Percentiles rank a stretch among this genome's conserved stretches.
Evolutionary conservation across 1,284 basidiomycete genomes (phyloP).

Genomic region (Porogramme epimiltina): DNA sequence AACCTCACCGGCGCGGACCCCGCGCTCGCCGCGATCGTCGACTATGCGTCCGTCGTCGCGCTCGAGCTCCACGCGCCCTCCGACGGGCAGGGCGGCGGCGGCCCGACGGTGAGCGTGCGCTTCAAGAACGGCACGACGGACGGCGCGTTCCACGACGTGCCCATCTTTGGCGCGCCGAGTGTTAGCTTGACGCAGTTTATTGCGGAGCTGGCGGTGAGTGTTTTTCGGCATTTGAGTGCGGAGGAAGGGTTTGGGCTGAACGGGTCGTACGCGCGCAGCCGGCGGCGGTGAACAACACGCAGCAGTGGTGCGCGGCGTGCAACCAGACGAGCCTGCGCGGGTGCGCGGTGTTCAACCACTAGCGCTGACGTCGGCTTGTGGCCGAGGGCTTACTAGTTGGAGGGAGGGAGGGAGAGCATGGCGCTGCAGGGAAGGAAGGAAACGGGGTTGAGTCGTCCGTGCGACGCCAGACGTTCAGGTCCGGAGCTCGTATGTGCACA

Average conservation of each 20-base stretch:
- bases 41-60: constrained; percentile 49
- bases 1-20: constrained; percentile 45
- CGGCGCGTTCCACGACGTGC: constrained; percentile 20
- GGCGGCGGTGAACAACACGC: constrained; percentile 34
- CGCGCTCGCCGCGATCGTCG: constrained; percentile 39
- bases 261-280: constrained; percentile 16
- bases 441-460: too few relatives aligned
- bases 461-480: too few relatives aligned
- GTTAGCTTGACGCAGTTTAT: constrained; percentile 37
- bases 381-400: too few relatives aligned
- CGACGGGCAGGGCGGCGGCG: constrained; percentile 13
- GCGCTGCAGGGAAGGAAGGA: too few relatives aligned
- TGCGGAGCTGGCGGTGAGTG: constrained; percentile 34
- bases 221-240: background rate
- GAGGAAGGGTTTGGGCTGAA: background rate
- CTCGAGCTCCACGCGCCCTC: constrained; percentile 46
- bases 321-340: constrained; percentile 15
- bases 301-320: constrained; percentile 40
- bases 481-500: too few relatives aligned
- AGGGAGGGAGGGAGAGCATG: too few relatives aligned
- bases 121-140: constrained; percentile 53
- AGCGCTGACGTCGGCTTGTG: too few relatives aligned
- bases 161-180: constrained; percentile 11
- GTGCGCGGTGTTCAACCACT: too few relatives aligned
- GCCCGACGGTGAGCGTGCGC: constrained; percentile 37